phyloP scores from a whole-genome alignment of 164 flowering plant genomes.

The Annona cherimola region DNA sequence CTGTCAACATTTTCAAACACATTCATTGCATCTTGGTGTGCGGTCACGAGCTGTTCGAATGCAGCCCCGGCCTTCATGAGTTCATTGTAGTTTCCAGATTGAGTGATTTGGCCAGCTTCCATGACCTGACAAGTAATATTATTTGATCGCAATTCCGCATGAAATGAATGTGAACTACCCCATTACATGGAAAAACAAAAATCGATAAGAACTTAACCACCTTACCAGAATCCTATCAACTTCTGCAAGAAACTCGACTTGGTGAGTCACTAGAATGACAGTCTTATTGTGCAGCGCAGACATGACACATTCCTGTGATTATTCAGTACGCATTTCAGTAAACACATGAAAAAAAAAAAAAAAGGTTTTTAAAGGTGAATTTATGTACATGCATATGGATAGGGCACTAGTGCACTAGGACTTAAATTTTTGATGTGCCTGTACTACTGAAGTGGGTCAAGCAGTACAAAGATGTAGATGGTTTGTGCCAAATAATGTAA shows the following conservation, averaged over 20 bases:
- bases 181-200: neutral
- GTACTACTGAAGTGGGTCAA: no score
- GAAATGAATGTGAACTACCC: neutral
- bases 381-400: neutral
- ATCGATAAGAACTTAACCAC: neutral
- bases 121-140: conserved; percentile 39
- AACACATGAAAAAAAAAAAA: neutral
- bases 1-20: conserved; percentile 17
- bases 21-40: conserved; percentile 58
- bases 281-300: conserved; percentile 52
- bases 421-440: neutral
- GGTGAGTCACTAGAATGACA: conserved; percentile 86
- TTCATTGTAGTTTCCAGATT: conserved; percentile 64
- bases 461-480: no score
- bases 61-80: conserved; percentile 55
- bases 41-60: conserved; percentile 74
- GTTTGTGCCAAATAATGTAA: no score
- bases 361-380: neutral
- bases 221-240: conserved; percentile 69
- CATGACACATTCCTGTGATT: conserved; percentile 76
- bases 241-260: conserved; percentile 78
- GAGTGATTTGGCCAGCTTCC: conserved; percentile 58
- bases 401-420: neutral
- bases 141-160: neutral
- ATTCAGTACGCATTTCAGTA: neutral